Conservation (phyloP, 2,329 filamentous ascomycete genomes). For the Dactylellina drechsleri region DNA sequence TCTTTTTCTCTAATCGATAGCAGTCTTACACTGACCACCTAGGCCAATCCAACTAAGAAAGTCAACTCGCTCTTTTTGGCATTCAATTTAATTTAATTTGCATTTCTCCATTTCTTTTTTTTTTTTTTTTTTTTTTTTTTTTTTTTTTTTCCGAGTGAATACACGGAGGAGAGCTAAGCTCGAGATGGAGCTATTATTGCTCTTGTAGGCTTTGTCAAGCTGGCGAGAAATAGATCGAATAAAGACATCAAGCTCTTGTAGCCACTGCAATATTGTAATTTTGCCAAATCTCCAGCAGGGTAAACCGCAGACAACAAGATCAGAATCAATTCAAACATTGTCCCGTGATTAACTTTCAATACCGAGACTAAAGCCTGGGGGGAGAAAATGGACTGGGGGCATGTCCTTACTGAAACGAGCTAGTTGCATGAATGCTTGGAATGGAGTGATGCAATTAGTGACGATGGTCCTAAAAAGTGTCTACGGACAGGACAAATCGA, state of each 20-base stretch:
- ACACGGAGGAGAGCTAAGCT: not conserved
- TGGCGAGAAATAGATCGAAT: conserved; percentile 1
- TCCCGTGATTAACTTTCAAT: not conserved
- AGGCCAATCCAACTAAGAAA: no score
- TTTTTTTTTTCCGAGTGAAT: not conserved
- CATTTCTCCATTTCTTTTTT: conserved; percentile 13
- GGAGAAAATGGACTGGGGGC: conserved; percentile 18
- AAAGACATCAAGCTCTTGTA: no score
- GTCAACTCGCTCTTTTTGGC: no score
- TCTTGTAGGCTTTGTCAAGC: conserved; percentile 2
- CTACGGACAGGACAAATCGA: conserved; percentile 33
- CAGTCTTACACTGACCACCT: not conserved
- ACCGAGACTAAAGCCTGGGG: conserved; percentile 19
- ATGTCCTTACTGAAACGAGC: conserved; percentile 44
- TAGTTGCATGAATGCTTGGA: conserved; percentile 48
- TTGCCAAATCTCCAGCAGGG: no score
- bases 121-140: conserved; percentile 13
- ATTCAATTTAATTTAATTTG: no score
- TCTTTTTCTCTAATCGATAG: conserved; percentile 41
- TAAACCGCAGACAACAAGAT: not conserved
- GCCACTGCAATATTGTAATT: no score
- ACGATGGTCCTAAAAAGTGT: conserved; percentile 46
- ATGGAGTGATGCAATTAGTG: conserved; percentile 38
- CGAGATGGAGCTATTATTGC: conserved; percentile 4
- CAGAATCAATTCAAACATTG: not conserved